phyloP scores from a whole-genome alignment of 805 yeast species.

The Saitoella complicata region DNA sequence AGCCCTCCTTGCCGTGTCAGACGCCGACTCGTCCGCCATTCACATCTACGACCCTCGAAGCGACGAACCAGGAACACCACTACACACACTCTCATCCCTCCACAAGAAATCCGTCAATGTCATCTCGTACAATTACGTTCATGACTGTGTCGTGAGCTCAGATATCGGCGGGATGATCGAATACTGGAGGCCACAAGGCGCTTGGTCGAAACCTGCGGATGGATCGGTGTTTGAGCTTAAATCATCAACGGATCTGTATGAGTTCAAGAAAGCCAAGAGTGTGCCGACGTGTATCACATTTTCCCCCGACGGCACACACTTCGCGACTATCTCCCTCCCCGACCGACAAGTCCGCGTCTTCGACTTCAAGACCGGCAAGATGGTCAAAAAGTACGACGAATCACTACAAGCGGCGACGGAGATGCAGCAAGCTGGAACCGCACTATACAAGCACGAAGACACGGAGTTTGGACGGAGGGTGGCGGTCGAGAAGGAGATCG shows the following conservation, averaged over 20 bases:
- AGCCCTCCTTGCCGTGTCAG: constrained; percentile 10
- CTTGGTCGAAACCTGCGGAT: constrained; percentile 12
- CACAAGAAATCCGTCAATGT: constrained; percentile 17
- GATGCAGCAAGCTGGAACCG: constrained; percentile 17
- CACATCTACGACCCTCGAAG: constrained; percentile 15
- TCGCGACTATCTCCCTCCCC: constrained; percentile 21
- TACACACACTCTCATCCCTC: constrained; percentile 8
- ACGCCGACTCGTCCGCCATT: constrained; percentile 9
- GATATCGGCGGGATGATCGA: constrained; percentile 24
- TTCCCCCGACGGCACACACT: constrained; percentile 18
- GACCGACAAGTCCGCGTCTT: constrained; percentile 23
- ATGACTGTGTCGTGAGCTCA: constrained; percentile 18
- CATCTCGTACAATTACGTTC: constrained; percentile 15
- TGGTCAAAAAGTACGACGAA: constrained; percentile 20
- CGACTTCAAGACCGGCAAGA: constrained; percentile 22
- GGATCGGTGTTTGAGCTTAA: constrained; percentile 21
- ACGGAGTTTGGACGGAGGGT: constrained; percentile 18
- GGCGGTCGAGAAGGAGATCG: constrained; percentile 16
- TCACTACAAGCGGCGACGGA: constrained; percentile 14
- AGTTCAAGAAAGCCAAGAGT: constrained; percentile 22
- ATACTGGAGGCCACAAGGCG: constrained; percentile 21
- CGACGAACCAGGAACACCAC: constrained; percentile 9
- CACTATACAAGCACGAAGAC: constrained; percentile 12
- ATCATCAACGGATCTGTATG: constrained; percentile 26
- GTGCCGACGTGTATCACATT: constrained; percentile 15